Evolutionary conservation across 2,329 filamentous ascomycete genomes (phyloP), one percentile per base, ranked within the genome.

Genomic region (Metarhizium robertsii): DNA sequence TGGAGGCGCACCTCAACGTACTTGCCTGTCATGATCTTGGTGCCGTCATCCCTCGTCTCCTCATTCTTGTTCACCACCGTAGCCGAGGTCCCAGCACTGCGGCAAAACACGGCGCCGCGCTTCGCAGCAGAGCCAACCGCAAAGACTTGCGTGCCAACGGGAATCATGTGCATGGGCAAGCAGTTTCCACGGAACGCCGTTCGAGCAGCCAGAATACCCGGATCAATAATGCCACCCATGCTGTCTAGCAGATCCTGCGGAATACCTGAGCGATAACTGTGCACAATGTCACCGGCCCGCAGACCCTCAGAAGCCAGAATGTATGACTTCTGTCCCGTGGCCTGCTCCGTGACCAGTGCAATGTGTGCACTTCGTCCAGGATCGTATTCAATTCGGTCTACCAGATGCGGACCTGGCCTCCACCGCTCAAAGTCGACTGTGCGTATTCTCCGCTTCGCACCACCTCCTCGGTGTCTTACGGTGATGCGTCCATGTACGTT

Each of bases 111-210:
- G 14, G 88, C 94, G 13, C 84, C 83, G 29, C 86, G 83, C 57
- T 85, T 86, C 36, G 82, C 80, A 4, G 84, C 79, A 30, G 87
- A 89, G 13, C 92, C 92, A 38, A 99, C 86, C 62, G 92, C 94
- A 78, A 88, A 96, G 53, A 99, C 84, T 46, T 90, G 83, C 2
- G 91, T 96, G n/a, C 94, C 92, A 43, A 96, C 81, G 1, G 94
- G 95, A 58, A 99, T 88, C 86, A 99, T 94, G 73, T 95, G 89
- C 68, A 99, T 78, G 14, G 94, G 94, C 62, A 99, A 74, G 69
- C 94, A 99, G 72, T 99, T 99, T 55, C 94, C 94, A 66, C 90
- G 83, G 76, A 92, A 92, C 1, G 91, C 92, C 29, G 95, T 99
- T 75, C 90, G 94, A 34, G 94, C 89, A 7, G 95, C 94, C 59